Conservation (phyloP, 305 asterid genomes). For the Solanum chacoense region DNA sequence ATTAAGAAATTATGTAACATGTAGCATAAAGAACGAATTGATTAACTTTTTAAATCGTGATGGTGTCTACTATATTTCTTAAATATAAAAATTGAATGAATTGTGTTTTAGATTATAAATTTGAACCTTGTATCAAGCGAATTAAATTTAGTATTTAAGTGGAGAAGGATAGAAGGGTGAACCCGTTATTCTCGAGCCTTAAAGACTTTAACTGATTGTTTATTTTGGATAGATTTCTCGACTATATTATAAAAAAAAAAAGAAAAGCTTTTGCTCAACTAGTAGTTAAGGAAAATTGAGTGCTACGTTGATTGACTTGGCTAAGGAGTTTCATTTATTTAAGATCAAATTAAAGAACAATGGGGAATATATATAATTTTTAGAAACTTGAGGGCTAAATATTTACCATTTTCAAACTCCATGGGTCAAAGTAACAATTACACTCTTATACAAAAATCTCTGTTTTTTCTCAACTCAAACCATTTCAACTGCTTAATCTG, state of each 20-base stretch:
- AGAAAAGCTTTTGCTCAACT: not conserved
- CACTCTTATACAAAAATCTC: not conserved
- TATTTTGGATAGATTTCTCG: too few relatives aligned
- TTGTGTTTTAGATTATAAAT: too few relatives aligned
- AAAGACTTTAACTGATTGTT: too few relatives aligned
- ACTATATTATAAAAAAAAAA: not conserved
- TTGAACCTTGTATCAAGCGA: too few relatives aligned
- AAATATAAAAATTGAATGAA: too few relatives aligned
- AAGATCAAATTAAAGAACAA: not conserved
- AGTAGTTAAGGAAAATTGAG: not conserved
- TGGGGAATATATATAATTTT: not conserved
- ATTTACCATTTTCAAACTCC: not conserved
- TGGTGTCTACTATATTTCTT: not conserved
- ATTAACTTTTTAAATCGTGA: not conserved
- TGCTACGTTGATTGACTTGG: not conserved
- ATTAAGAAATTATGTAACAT: not conserved
- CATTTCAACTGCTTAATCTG: not conserved
- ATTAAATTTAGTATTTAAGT: too few relatives aligned
- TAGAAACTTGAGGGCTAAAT: not conserved
- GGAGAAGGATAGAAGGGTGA: too few relatives aligned
- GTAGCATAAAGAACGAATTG: not conserved
- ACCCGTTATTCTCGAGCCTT: too few relatives aligned
- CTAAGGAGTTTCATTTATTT: not conserved
- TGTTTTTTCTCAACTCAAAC: not conserved
- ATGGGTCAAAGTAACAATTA: not conserved